A percentile compares a stretch with the other conserved stretches of the same genome.
phyloP scores from a whole-genome alignment of 73 alveolate genomes.

The Uronychia setigera region DNA sequence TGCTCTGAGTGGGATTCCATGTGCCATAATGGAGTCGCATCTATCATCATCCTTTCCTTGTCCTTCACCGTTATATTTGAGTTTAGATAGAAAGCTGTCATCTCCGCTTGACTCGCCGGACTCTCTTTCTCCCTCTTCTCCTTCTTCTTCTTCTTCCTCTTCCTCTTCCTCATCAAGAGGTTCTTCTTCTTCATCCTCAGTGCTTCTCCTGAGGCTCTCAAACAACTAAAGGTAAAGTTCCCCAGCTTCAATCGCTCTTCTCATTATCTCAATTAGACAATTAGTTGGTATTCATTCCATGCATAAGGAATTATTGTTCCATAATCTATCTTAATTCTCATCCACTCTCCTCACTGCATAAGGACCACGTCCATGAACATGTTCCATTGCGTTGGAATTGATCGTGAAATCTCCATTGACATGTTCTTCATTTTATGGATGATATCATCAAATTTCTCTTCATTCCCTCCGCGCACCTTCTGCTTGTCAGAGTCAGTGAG shows the following conservation, averaged over 20 bases:
- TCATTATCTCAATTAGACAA: too few species aligned
- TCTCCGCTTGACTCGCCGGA: neutral
- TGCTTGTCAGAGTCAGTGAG: conserved; percentile 36
- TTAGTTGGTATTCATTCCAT: too few species aligned
- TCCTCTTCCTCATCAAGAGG: neutral
- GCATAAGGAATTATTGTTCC: too few species aligned
- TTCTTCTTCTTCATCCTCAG: neutral
- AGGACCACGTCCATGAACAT: conserved; percentile 51
- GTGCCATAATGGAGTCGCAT: neutral
- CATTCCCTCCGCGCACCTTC: neutral
- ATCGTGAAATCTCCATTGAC: conserved; percentile 46
- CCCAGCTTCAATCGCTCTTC: neutral
- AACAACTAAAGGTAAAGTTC: neutral
- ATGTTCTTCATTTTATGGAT: conserved; percentile 27
- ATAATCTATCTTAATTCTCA: neutral
- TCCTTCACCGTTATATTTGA: neutral
- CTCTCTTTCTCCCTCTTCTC: neutral
- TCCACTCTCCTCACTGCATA: conserved; percentile 5
- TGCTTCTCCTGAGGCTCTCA: neutral
- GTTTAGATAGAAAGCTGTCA: neutral
- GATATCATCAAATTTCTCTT: neutral
- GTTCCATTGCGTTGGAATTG: conserved; percentile 57
- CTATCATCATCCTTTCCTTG: neutral
- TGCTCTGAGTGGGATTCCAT: conserved; percentile 61
- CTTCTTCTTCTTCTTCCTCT: neutral